phyloP scores from a whole-genome alignment of 2,329 filamentous ascomycete species.

The Boeremia lycopersici region DNA sequence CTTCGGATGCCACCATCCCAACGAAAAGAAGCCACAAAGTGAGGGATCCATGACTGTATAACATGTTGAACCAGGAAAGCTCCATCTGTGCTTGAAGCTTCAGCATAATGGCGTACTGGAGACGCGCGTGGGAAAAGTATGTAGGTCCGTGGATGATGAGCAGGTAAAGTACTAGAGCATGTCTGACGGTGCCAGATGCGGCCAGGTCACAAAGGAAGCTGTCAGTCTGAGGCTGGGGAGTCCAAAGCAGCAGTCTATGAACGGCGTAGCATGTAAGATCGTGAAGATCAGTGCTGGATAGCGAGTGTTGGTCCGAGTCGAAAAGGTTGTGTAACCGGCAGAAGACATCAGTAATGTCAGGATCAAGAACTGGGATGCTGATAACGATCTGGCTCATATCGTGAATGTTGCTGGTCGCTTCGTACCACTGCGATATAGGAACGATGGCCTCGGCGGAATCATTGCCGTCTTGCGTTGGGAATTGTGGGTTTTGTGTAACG shows the following conservation, averaged over 20 bases:
- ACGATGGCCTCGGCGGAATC: conserved; percentile 58
- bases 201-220: conserved; percentile 16
- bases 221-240: conserved; percentile 17
- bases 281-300: conserved; percentile 56
- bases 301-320: conserved; percentile 27
- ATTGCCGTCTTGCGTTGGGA: conserved; percentile 57
- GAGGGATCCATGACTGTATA: conserved; percentile 7
- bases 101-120: conserved; percentile 21
- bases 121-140: conserved; percentile 58
- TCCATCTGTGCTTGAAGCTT: conserved; percentile 21
- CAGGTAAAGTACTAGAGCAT: conserved; percentile 58
- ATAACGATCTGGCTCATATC: conserved; percentile 16
- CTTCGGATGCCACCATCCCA: conserved; percentile 21
- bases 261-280: conserved; percentile 62
- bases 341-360: conserved; percentile 47
- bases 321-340: conserved; percentile 55
- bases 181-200: conserved; percentile 48
- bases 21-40: conserved; percentile 24
- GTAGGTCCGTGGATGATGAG: conserved; percentile 61
- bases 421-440: conserved; percentile 57
- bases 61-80: conserved; percentile 1
- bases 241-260: conserved; percentile 54
- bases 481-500: conserved; percentile 60
- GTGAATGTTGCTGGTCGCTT: conserved; percentile 26
- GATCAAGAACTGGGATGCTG: conserved; percentile 41